These are phyloP conservation scores for Dalbergia cultrata DNA, from an alignment of 306 rosid genomes.

Conservation along the genomic window DNA sequence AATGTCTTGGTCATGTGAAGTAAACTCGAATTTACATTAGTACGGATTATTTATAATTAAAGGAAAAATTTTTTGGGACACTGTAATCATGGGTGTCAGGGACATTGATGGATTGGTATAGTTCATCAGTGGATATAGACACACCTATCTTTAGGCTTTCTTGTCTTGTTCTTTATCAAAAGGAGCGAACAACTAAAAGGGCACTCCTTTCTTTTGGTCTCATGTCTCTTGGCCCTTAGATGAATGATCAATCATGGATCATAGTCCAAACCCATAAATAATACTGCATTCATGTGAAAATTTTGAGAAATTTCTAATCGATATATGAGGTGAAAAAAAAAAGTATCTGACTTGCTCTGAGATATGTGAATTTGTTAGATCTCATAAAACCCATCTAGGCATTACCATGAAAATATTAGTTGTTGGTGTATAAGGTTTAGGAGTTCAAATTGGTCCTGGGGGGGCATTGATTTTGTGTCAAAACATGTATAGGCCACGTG, in stretches of 20 bases:
- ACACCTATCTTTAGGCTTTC: slow-evolving; percentile 41
- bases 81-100: slow-evolving; percentile 51
- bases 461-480: background rate
- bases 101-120: slow-evolving; percentile 40
- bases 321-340: background rate
- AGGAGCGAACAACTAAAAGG: background rate
- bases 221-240: slow-evolving; percentile 24
- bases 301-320: background rate
- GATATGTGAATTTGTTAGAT: background rate
- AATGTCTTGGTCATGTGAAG: slow-evolving; percentile 53
- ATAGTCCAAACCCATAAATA: slow-evolving; percentile 18
- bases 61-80: slow-evolving; percentile 31
- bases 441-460: background rate
- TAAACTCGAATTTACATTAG: slow-evolving; percentile 42
- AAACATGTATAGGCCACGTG: slow-evolving; percentile 26
- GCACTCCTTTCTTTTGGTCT: slow-evolving; percentile 37
- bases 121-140: slow-evolving; percentile 45
- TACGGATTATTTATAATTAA: slow-evolving; percentile 17
- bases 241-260: slow-evolving; percentile 34
- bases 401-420: background rate
- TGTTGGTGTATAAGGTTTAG: slow-evolving; percentile 8
- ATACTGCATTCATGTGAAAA: slow-evolving; percentile 14
- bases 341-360: slow-evolving; percentile 8
- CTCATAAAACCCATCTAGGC: background rate
- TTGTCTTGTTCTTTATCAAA: slow-evolving; percentile 40